These are phyloP conservation scores for Takashimella tepidaria DNA, from an alignment of 1,284 basidiomycete genomes.

Conservation along the genomic window DNA sequence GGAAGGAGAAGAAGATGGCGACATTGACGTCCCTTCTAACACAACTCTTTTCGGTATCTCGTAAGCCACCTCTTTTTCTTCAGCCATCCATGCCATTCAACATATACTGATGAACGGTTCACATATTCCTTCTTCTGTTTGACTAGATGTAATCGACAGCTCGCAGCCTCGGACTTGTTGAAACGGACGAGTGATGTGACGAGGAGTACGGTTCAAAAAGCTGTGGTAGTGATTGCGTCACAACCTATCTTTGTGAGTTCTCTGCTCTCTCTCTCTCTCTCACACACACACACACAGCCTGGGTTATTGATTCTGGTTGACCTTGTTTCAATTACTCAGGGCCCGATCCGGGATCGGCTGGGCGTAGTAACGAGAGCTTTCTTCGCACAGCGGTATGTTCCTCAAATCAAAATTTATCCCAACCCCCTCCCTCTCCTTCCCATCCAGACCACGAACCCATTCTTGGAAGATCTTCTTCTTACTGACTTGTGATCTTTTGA, in stretches of 20 bases:
- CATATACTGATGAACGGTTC: too few relatives aligned
- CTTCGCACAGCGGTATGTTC: slow-evolving; percentile 70
- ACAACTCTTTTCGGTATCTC: slow-evolving; percentile 89
- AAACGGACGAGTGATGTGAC: slow-evolving; percentile 83
- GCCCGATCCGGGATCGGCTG: slow-evolving; percentile 63
- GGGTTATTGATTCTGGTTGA: too few relatives aligned
- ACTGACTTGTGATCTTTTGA: too few relatives aligned
- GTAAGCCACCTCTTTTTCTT: too few relatives aligned
- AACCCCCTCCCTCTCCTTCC: not conserved
- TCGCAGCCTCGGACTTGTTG: slow-evolving; percentile 73
- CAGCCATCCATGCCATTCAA: too few relatives aligned
- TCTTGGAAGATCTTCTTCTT: too few relatives aligned
- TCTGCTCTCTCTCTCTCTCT: not conserved
- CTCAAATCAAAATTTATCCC: not conserved
- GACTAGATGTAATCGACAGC: slow-evolving; percentile 92
- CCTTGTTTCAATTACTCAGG: slow-evolving; percentile 27
- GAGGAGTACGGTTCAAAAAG: slow-evolving; percentile 94
- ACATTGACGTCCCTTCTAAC: slow-evolving; percentile 38
- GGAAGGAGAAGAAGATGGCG: slow-evolving; percentile 6
- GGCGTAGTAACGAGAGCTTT: slow-evolving; percentile 91
- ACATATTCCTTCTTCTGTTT: too few relatives aligned
- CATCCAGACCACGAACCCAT: not conserved
- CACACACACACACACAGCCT: not conserved
- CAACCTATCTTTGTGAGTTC: slow-evolving; percentile 69
- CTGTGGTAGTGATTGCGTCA: slow-evolving; percentile 87